A percentile compares a stretch with the other conserved stretches of the same genome.
Conservation (phyloP, 208 protist species). For the Crithidia sp. region DNA sequence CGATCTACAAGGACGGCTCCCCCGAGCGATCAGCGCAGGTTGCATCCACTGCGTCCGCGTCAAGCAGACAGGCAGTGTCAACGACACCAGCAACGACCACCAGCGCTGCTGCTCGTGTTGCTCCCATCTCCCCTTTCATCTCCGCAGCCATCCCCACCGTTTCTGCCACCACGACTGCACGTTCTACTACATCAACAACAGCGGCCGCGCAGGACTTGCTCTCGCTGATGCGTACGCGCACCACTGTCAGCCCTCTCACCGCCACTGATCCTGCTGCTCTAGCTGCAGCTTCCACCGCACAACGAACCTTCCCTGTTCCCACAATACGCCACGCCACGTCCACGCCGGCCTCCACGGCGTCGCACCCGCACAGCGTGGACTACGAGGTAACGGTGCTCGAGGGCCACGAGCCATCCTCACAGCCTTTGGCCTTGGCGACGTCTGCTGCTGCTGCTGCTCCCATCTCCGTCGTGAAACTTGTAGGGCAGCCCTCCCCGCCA, state of each 20-base stretch:
- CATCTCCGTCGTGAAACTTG: too few species aligned
- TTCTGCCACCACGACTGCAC: too few species aligned
- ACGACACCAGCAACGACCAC: too few species aligned
- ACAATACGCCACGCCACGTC: neutral
- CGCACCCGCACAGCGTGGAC: constrained; percentile 1
- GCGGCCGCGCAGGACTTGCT: neutral
- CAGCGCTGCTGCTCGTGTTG: too few species aligned
- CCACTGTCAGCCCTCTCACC: neutral
- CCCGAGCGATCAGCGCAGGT: too few species aligned
- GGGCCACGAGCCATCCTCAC: neutral
- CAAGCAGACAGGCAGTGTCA: too few species aligned
- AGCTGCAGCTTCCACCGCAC: neutral
- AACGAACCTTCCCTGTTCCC: neutral
- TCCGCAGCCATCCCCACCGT: too few species aligned
- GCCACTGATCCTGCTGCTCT: neutral
- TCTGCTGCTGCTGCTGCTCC: too few species aligned
- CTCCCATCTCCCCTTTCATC: too few species aligned
- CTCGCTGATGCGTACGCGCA: neutral
- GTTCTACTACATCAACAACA: neutral
- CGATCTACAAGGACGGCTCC: too few species aligned
- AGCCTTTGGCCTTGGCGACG: too few species aligned
- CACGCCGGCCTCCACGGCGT: neutral
- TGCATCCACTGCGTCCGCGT: too few species aligned
- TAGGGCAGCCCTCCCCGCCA: neutral
- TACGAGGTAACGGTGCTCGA: constrained; percentile 14